Evolutionary conservation across 306 rosid species (phyloP).

Genomic region (Prunus mume): DNA sequence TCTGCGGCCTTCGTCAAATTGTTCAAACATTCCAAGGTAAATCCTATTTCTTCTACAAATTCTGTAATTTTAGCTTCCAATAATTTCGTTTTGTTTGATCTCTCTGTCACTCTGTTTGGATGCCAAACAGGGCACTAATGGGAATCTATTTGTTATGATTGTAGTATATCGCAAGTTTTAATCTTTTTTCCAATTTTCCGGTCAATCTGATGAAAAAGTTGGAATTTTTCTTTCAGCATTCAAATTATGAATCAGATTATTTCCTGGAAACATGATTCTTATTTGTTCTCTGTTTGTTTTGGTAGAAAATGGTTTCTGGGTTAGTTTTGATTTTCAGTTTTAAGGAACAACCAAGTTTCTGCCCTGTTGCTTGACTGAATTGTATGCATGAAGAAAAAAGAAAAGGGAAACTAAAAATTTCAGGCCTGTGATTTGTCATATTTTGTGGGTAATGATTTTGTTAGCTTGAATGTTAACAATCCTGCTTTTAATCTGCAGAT

Average conservation of each 20-base stretch:
- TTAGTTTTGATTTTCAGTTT: not conserved
- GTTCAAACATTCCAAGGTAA: constrained; percentile 3
- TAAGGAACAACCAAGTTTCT: not conserved
- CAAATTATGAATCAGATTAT: not conserved
- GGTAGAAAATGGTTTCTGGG: constrained; percentile 16
- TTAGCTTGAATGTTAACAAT: not conserved
- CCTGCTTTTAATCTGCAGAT: constrained; percentile 26
- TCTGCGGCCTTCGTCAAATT: not conserved
- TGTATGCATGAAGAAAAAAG: not conserved
- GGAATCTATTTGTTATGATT: not conserved
- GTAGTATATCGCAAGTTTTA: not conserved
- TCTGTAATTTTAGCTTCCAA: not conserved
- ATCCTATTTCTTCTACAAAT: not conserved
- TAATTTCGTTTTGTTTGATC: constrained; percentile 7
- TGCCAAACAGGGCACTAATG: not conserved
- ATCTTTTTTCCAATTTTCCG: not conserved
- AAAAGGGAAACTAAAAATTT: not conserved
- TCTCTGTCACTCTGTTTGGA: not conserved
- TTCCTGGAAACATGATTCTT: not conserved
- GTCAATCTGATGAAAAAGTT: not conserved
- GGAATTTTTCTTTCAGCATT: not conserved
- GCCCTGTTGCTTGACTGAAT: not conserved
- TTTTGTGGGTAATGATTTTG: not conserved
- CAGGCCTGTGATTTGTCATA: not conserved
- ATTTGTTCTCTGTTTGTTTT: not conserved